These are phyloP conservation scores for Gastrolobium bilobum DNA, from an alignment of 306 rosid species.

Conservation along the genomic window DNA sequence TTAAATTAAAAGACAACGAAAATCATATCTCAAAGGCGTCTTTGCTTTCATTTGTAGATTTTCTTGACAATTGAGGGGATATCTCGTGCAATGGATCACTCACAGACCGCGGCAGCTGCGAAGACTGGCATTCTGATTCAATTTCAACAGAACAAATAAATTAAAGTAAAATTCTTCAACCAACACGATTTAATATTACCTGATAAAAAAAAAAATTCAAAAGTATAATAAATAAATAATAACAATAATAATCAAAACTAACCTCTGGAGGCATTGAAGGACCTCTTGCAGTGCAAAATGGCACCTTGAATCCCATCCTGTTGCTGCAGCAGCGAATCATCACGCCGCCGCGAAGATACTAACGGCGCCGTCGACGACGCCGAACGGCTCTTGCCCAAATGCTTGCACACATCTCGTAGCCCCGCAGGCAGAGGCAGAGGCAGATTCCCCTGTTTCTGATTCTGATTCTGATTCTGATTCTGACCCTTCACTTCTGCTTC, in stretches of 20 bases:
- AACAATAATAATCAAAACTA: background rate
- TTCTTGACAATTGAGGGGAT: constrained; percentile 49
- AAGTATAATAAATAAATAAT: background rate
- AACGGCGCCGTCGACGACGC: constrained; percentile 65
- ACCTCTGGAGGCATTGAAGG: constrained; percentile 87
- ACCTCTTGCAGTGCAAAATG: constrained; percentile 86
- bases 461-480: constrained; percentile 57
- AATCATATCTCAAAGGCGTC: constrained; percentile 23
- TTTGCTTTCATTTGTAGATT: constrained; percentile 46
- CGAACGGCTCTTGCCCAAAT: constrained; percentile 85
- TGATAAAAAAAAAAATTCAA: background rate
- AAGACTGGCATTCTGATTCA: constrained; percentile 64
- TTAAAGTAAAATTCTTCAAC: background rate
- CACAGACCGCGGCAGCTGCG: constrained; percentile 53
- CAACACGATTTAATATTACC: background rate
- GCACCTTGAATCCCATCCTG: constrained; percentile 95
- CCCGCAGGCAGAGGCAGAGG: constrained; percentile 61
- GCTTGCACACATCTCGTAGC: constrained; percentile 81
- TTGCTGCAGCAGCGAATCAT: constrained; percentile 87
- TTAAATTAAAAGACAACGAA: background rate
- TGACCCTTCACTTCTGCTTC: constrained; percentile 38
- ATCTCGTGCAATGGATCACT: constrained; percentile 58
- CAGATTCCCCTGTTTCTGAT: constrained; percentile 58
- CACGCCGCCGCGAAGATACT: constrained; percentile 61
- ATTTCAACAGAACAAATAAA: background rate